Conservation (phyloP, 768 basidiomycete genomes). For the Botryobasidium botryosum region DNA sequence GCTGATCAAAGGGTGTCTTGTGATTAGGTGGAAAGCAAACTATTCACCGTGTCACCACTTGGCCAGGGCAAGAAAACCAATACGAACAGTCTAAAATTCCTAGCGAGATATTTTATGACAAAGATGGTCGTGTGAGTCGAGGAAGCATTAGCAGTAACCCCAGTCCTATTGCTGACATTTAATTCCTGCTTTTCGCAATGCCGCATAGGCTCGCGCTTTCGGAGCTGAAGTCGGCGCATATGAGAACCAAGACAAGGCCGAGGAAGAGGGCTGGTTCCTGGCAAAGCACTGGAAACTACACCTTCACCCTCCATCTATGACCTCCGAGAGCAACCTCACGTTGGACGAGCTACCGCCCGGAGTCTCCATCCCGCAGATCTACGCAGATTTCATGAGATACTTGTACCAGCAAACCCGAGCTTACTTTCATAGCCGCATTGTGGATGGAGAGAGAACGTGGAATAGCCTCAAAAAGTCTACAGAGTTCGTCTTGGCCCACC, state of each 20-base stretch:
- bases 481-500: slow-evolving; percentile 11
- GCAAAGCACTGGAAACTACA: slow-evolving; percentile 1
- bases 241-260: neutral
- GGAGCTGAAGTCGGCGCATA: neutral
- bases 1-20: neutral
- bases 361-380: slow-evolving; percentile 14
- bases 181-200: no score
- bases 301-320: neutral
- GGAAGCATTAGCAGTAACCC: no score
- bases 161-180: no score
- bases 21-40: neutral
- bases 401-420: slow-evolving; percentile 13
- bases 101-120: neutral
- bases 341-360: slow-evolving; percentile 13
- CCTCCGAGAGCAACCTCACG: neutral
- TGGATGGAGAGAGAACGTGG: neutral
- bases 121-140: no score
- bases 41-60: neutral
- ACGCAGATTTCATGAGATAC: slow-evolving; percentile 17
- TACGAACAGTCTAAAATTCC: neutral
- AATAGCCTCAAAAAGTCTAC: neutral
- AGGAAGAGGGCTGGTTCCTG: slow-evolving; percentile 1
- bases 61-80: neutral
- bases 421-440: slow-evolving; percentile 11
- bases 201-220: neutral